Evolutionary conservation across 352 stramenopile genomes (phyloP), one percentile per base, ranked within the genome.

Genomic region (Aphanomyces astaci): DNA sequence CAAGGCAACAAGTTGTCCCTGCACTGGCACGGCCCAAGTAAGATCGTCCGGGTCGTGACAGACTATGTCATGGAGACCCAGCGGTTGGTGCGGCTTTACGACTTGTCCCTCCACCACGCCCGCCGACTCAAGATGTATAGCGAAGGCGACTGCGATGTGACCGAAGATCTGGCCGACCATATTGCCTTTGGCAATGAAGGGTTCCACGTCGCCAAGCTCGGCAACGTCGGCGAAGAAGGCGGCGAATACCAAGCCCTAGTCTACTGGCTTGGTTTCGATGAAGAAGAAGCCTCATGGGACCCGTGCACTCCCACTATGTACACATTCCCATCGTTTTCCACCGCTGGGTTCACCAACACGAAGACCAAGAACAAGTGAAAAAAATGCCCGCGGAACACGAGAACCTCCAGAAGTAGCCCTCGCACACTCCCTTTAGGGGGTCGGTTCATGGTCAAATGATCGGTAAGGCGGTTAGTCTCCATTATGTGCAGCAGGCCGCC

Each of bases 61-160:
- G n/a, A n/a, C n/a, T n/a, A n/a, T n/a, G n/a, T n/a, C n/a, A n/a
- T n/a, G n/a, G n/a, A n/a, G n/a, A n/a, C n/a, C n/a, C n/a, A n/a
- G n/a, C n/a, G n/a, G n/a, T n/a, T n/a, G n/a, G n/a, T n/a, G n/a
- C n/a, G n/a, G n/a, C n/a, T n/a, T n/a, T n/a, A n/a, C n/a, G n/a
- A n/a, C n/a, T n/a, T n/a, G n/a, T n/a, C n/a, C n/a, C n/a, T 53
- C 1, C 55, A 64, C 25, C 55, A 64, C 2, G 55, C 55, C 1
- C 51, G 55, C 2, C 55, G 55, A 17, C 55, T 64, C 55, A 64
- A 64, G 55, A 64, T 64, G 55, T 64, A 64, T 27, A 13, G 25
- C 25, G 55, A 64, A 49, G 62, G 46, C 1, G 36, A 31, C 15
- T 15, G 55, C 0, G 55, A 64, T 1, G 55, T 64, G 15, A 64